Evolutionary conservation across 108 stramenopile genomes (phyloP).

Genomic region (Nitzschia inconspicua): DNA sequence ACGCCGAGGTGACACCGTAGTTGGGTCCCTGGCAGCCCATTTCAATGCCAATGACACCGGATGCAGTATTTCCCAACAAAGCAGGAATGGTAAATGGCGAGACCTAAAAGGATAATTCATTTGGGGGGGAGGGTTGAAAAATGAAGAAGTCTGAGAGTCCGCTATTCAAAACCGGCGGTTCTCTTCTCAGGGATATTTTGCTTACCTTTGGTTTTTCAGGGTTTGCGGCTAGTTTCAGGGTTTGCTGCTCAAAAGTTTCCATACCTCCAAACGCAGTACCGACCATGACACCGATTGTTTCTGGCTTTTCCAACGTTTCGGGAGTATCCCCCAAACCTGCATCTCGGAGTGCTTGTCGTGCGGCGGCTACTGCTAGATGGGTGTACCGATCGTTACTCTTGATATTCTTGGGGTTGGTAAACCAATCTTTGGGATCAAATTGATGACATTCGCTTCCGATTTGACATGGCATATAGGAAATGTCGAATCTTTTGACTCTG

Average conservation of each 20-base stretch:
- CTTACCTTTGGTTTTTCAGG: conserved; percentile 85
- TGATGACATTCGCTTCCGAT: conserved; percentile 88
- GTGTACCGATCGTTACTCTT: conserved; percentile 93
- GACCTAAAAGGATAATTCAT: conserved; percentile 41
- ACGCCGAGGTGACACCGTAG: conserved; percentile 91
- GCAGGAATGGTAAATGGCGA: conserved; percentile 95
- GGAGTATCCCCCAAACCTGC: conserved; percentile 77
- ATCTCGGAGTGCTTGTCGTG: conserved; percentile 85
- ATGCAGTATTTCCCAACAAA: conserved; percentile 90
- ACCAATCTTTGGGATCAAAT: conserved; percentile 84
- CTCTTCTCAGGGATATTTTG: not conserved
- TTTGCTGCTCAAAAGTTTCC: conserved; percentile 92
- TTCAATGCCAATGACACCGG: conserved; percentile 93
- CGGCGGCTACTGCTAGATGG: conserved; percentile 94
- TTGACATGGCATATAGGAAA: conserved; percentile 78
- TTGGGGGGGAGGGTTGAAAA: not conserved
- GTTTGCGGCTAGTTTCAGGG: conserved; percentile 79
- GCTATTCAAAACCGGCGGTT: not conserved
- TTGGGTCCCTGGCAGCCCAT: conserved; percentile 90
- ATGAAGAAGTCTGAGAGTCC: not conserved
- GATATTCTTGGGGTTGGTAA: conserved; percentile 84
- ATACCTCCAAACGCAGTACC: conserved; percentile 95
- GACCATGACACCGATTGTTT: conserved; percentile 88
- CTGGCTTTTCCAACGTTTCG: conserved; percentile 72
- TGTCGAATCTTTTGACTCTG: conserved; percentile 77